A percentile compares a stretch with the other conserved stretches of the same genome.
These are phyloP conservation scores for Neoscytalidium dimidiatum DNA, from an alignment of 2,329 filamentous ascomycete species.

Conservation along the genomic window DNA sequence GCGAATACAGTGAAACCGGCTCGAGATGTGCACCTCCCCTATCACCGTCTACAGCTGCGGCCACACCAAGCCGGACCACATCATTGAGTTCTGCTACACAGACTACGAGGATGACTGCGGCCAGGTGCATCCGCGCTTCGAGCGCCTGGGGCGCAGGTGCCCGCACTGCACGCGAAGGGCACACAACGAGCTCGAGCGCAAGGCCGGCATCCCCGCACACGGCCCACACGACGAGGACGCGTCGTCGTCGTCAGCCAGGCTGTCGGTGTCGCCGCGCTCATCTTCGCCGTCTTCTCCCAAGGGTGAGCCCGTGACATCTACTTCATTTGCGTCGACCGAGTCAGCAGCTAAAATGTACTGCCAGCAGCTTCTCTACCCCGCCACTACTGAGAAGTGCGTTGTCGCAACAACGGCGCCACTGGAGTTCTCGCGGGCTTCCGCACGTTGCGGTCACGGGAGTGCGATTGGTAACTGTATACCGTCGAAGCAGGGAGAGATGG, in stretches of 20 bases:
- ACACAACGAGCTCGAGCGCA: constrained; percentile 2
- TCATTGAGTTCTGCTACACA: constrained; percentile 8
- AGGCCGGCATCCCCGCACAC: background rate
- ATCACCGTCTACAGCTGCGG: constrained; percentile 13
- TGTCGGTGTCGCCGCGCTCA: background rate
- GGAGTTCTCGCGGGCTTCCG: background rate
- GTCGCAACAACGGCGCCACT: background rate
- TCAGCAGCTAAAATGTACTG: background rate
- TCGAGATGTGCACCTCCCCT: constrained; percentile 7
- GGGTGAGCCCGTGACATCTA: background rate
- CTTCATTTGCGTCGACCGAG: background rate
- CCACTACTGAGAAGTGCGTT: background rate
- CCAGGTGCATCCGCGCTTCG: constrained; percentile 1
- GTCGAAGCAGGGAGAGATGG: background rate
- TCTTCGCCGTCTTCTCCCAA: background rate
- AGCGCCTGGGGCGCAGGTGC: background rate
- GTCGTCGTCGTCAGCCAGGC: background rate
- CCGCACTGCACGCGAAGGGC: background rate
- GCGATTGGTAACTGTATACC: background rate
- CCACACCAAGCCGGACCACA: constrained; percentile 14
- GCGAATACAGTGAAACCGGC: background rate
- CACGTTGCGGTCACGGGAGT: background rate
- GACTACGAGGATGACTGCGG: constrained; percentile 7
- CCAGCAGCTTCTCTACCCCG: background rate
- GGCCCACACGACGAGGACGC: constrained; percentile 4